Base-by-base conservation (phyloP, 192 early-diverging fungal genomes). In the Rhizoclosmatium sp. region DNA sequence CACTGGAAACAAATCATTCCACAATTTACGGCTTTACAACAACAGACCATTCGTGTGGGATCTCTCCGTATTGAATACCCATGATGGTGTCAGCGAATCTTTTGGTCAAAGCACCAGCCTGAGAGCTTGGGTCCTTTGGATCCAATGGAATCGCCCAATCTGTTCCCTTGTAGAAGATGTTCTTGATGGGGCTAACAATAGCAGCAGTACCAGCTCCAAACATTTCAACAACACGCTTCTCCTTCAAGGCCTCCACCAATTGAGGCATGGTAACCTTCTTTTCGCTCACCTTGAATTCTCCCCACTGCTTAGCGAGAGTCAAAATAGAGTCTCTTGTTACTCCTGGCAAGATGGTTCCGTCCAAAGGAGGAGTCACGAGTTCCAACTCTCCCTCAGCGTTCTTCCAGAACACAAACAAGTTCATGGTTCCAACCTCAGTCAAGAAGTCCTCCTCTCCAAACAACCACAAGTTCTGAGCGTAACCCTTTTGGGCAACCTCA, bases 351-450 rank as follows among this genome's bases (percentile, higher is more conserved):
- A 98, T 97, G 59, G 95, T 93, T 21, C 97, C 97, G 82, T 98
- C 95, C 61, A 98, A 89, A 31, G 92, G 92, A 40, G 97, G 97
- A 10, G 97, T 98, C 7, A 94, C 84, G 58, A 98, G 89, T 87
- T 98, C 96, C 12, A 49, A 84, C 80, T 96, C 91, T 64, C 94
- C 94, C 49, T 90, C 59, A 64, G 93, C 92, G 85, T 95, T 96
- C 79, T 89, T 93, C 93, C 93, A 95, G 85, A 87, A 88, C 46
- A 94, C 89, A 87, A 98, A 98, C 82, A 94, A 91, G 89, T 98
- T 98, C 95, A 97, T 97, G 44, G 97, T 96, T 46, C 97, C 97
- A 48, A 98, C 96, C 85, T 98, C 97, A 64, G 95, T 98, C 65
- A 98, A 84, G 79, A 93, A 85, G 78, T 94, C 87, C 21, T 97